phyloP scores from a whole-genome alignment of 192 early-diverging fungal genomes.

The Rhizophagus clarus region DNA sequence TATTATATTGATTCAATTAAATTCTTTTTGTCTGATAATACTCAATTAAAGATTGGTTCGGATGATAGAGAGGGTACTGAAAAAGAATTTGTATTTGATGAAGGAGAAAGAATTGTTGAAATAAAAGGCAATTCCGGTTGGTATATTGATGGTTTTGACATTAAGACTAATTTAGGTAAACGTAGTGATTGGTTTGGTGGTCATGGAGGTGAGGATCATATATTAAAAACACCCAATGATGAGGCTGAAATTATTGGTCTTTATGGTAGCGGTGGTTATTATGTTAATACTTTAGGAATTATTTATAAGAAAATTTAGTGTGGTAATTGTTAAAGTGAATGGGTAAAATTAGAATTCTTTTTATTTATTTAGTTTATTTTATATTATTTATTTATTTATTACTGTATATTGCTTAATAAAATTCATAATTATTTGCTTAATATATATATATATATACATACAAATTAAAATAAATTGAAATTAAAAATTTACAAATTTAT shows the following conservation, averaged over 20 bases:
- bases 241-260: constrained; percentile 57
- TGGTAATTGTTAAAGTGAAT: no score
- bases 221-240: constrained; percentile 46
- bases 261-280: constrained; percentile 50
- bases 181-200: constrained; percentile 59
- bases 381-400: no score
- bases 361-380: no score
- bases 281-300: constrained; percentile 60
- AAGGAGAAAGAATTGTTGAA: constrained; percentile 51
- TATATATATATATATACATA: no score
- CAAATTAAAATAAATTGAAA: no score
- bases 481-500: no score
- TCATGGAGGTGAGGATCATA: constrained; percentile 41
- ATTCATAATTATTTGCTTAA: no score
- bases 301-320: constrained; percentile 35
- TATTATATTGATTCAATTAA: constrained; percentile 55
- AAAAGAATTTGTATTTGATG: constrained; percentile 38
- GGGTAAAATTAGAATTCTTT: no score
- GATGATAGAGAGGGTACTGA: constrained; percentile 36
- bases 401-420: no score
- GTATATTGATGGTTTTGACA: constrained; percentile 66
- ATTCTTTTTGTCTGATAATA: constrained; percentile 50
- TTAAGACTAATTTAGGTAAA: constrained; percentile 51
- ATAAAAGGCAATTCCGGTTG: constrained; percentile 52
- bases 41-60: constrained; percentile 44